Conservation (phyloP, 108 stramenopile genomes). For the Skeletonema marinoi region DNA sequence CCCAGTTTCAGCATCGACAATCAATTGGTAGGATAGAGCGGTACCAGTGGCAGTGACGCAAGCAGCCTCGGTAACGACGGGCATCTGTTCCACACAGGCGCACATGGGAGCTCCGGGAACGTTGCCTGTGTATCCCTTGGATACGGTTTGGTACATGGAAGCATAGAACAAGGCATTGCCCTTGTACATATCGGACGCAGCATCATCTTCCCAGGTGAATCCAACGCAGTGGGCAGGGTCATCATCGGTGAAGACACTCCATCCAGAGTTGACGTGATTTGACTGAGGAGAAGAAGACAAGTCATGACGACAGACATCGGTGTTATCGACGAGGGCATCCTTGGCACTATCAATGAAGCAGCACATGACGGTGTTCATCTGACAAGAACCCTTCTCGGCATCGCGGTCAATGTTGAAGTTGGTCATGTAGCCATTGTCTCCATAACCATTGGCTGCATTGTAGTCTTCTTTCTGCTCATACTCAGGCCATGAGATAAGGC, state of each 20-base stretch:
- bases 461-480: constrained; percentile 26
- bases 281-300: constrained; percentile 21
- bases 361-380: constrained; percentile 39
- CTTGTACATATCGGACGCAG: constrained; percentile 7
- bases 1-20: constrained; percentile 11
- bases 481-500: constrained; percentile 28
- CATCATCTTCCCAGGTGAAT: constrained; percentile 28
- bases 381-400: constrained; percentile 10
- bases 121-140: constrained; percentile 36
- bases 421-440: constrained; percentile 29
- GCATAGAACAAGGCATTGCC: constrained; percentile 32
- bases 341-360: constrained; percentile 30
- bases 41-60: constrained; percentile 11
- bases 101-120: constrained; percentile 55
- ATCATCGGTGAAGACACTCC: constrained; percentile 19
- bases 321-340: constrained; percentile 2
- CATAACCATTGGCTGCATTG: constrained; percentile 14
- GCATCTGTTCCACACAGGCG: constrained; percentile 48
- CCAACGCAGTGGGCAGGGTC: constrained; percentile 37
- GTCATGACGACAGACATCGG: constrained; percentile 40
- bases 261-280: constrained; percentile 33
- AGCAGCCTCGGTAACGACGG: constrained; percentile 14
- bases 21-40: constrained; percentile 10
- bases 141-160: constrained; percentile 22
- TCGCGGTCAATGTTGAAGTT: constrained; percentile 24